A percentile compares a stretch with the other conserved stretches of the same genome.
phyloP scores from a whole-genome alignment of 257 asterid genomes.

The Oldenlandia corymbosa region DNA sequence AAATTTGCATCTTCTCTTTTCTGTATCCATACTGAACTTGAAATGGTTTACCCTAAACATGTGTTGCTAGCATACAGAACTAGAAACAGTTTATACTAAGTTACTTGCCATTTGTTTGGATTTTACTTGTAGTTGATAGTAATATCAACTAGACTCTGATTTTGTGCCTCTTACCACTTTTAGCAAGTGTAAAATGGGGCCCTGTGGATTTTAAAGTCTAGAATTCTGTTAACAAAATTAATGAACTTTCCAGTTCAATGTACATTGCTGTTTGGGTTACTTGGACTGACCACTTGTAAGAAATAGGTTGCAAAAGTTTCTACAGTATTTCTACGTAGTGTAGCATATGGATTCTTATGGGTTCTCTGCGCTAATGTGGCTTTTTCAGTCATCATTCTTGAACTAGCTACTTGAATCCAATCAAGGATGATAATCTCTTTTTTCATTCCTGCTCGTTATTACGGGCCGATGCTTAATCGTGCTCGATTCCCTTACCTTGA shows the following conservation, averaged over 20 bases:
- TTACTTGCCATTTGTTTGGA: neutral
- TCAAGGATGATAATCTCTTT: slow-evolving; percentile 11
- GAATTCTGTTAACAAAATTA: slow-evolving; percentile 10
- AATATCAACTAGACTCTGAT: slow-evolving; percentile 5
- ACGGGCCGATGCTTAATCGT: slow-evolving; percentile 3
- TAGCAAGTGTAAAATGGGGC: slow-evolving; percentile 14
- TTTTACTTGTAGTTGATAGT: slow-evolving; percentile 1
- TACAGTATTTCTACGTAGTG: slow-evolving; percentile 13
- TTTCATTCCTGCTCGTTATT: slow-evolving; percentile 10
- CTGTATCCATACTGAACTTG: neutral
- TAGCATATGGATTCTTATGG: slow-evolving; percentile 5
- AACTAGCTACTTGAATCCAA: slow-evolving; percentile 5
- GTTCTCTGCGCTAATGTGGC: slow-evolving; percentile 7
- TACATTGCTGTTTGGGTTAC: neutral
- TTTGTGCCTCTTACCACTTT: neutral
- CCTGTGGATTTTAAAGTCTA: slow-evolving; percentile 4
- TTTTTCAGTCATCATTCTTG: slow-evolving; percentile 14
- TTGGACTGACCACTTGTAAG: slow-evolving; percentile 3
- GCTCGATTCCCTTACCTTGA: neutral
- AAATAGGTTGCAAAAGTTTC: slow-evolving; percentile 11
- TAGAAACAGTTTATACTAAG: neutral
- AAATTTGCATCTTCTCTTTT: slow-evolving; percentile 1
- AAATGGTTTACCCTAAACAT: neutral
- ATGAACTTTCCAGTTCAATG: slow-evolving; percentile 5
- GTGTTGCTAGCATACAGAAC: neutral